These are phyloP conservation scores for Tylopilus subfusipes DNA, from an alignment of 768 basidiomycete species.

Conservation along the genomic window DNA sequence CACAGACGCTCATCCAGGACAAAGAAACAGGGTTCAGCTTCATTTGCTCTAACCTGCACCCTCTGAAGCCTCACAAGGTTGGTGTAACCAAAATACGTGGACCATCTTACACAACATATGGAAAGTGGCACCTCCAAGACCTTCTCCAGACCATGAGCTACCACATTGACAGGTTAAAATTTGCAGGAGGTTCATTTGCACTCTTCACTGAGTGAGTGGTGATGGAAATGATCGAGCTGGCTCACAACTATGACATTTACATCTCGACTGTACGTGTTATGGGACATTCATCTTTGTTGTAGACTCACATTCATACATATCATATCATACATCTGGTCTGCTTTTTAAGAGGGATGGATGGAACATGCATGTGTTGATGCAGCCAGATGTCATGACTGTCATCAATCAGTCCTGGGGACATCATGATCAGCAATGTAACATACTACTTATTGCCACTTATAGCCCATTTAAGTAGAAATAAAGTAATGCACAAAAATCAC, in stretches of 20 bases:
- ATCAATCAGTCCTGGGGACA: slow-evolving; percentile 15
- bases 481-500: too few species aligned
- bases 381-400: not conserved
- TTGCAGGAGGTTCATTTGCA: slow-evolving; percentile 42
- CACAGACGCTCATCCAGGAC: slow-evolving; percentile 10
- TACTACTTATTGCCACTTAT: too few species aligned
- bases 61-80: slow-evolving; percentile 34
- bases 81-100: slow-evolving; percentile 45
- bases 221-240: slow-evolving; percentile 36
- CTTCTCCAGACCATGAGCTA: slow-evolving; percentile 40
- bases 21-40: slow-evolving; percentile 13
- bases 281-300: too few species aligned
- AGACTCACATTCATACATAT: too few species aligned
- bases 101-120: slow-evolving; percentile 43
- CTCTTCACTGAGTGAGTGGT: slow-evolving; percentile 41
- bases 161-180: slow-evolving; percentile 45
- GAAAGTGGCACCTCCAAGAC: slow-evolving; percentile 40
- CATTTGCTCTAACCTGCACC: slow-evolving; percentile 25
- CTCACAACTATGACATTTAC: slow-evolving; percentile 39
- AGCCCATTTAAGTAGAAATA: too few species aligned
- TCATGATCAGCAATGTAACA: too few species aligned
- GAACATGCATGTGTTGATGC: slow-evolving; percentile 15
- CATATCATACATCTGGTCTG: too few species aligned
- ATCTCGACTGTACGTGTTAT: slow-evolving; percentile 40
- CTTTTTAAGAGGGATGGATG: slow-evolving; percentile 13